A percentile compares a stretch with the other conserved stretches of the same genome.
Conservation (phyloP, 306 rosid species). For the Luffa aegyptiaca region DNA sequence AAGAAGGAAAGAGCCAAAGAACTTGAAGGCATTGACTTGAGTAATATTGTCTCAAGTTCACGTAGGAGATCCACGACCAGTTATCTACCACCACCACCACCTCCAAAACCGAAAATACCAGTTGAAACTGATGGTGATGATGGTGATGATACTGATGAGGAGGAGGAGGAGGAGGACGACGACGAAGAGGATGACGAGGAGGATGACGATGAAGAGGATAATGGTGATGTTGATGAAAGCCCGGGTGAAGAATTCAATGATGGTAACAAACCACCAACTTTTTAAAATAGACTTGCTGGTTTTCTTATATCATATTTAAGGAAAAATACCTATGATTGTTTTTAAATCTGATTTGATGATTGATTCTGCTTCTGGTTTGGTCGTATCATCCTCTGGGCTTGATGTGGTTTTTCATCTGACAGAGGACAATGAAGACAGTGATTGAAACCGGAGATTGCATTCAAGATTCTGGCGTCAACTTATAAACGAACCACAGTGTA, state of each 20-base stretch:
- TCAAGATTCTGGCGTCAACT: conserved; percentile 1
- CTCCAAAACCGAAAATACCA: conserved; percentile 62
- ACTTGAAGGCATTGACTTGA: conserved; percentile 88
- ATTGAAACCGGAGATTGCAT: conserved; percentile 18
- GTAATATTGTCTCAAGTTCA: conserved; percentile 80
- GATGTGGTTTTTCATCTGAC: conserved; percentile 16
- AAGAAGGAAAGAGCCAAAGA: conserved; percentile 85
- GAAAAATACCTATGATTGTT: not conserved
- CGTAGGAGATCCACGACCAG: conserved; percentile 71
- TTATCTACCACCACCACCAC: conserved; percentile 30
- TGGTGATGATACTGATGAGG: conserved; percentile 30
- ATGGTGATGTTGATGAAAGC: conserved; percentile 34
- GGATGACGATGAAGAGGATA: conserved; percentile 13
- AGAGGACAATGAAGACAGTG: conserved; percentile 61
- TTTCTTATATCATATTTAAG: not conserved
- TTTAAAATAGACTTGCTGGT: not conserved
- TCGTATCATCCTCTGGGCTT: not conserved
- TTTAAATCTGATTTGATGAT: not conserved
- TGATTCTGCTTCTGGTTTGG: not conserved
- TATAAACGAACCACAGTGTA: not conserved
- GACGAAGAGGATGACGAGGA: conserved; percentile 40
- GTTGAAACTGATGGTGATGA: conserved; percentile 48
- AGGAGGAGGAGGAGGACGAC: conserved; percentile 36
- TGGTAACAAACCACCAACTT: conserved; percentile 27
- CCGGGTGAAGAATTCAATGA: conserved; percentile 65